Percentiles rank a stretch among this genome's conserved stretches.
These are phyloP conservation scores for Croton setiger DNA, from an alignment of 441 rosid genomes.

Conservation along the genomic window DNA sequence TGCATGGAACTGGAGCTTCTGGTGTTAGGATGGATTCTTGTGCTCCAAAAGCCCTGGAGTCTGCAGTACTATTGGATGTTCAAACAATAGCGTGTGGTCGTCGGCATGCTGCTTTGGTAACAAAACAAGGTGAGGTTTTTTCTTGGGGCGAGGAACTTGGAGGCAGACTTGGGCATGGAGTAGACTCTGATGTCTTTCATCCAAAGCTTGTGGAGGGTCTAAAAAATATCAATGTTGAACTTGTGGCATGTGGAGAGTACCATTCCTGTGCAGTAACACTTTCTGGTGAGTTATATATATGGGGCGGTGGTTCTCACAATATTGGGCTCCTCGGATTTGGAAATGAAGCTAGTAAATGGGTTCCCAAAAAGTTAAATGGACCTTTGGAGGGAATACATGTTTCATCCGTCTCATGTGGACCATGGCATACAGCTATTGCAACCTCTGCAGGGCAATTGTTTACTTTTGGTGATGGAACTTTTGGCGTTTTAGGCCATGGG, in stretches of 20 bases:
- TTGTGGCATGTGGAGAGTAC: constrained; percentile 96
- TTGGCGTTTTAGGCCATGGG: constrained; percentile 96
- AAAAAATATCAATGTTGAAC: constrained; percentile 72
- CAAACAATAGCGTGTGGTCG: constrained; percentile 96
- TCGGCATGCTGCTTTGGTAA: constrained; percentile 88
- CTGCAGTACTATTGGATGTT: constrained; percentile 92
- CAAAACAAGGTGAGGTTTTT: constrained; percentile 95
- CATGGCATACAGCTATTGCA: constrained; percentile 96
- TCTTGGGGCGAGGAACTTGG: constrained; percentile 99
- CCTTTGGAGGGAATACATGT: constrained; percentile 94
- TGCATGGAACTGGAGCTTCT: constrained; percentile 52
- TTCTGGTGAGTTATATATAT: constrained; percentile 93
- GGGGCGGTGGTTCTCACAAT: constrained; percentile 84
- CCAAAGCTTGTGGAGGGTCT: constrained; percentile 91
- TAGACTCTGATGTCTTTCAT: constrained; percentile 84
- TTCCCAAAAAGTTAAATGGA: constrained; percentile 81
- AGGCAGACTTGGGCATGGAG: constrained; percentile 99
- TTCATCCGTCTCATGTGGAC: constrained; percentile 93
- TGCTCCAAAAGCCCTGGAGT: constrained; percentile 92
- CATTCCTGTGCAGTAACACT: constrained; percentile 98
- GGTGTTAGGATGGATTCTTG: constrained; percentile 71
- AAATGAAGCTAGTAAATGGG: constrained; percentile 69
- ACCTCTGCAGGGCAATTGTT: constrained; percentile 94
- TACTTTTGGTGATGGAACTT: constrained; percentile 98
- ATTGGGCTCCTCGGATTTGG: constrained; percentile 93